Evolutionary conservation across 352 stramenopile genomes (phyloP).

Genomic region (Globisporangium megalacanthum): DNA sequence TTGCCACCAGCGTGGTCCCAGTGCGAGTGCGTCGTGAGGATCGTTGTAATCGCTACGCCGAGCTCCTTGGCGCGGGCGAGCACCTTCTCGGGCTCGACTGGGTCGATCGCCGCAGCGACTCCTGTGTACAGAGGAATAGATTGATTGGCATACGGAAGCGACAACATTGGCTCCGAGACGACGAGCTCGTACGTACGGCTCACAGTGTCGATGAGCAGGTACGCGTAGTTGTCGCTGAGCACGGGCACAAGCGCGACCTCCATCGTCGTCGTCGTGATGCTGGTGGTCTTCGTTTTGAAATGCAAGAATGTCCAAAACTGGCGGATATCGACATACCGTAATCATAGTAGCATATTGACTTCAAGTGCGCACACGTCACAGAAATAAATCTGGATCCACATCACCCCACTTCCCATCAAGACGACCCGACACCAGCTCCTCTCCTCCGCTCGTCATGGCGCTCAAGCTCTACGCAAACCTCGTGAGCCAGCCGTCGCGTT

Average conservation of each 20-base stretch:
- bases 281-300: background rate
- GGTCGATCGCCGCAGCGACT: slow-evolving; percentile 80
- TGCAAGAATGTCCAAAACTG: too few relatives aligned
- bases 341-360: background rate
- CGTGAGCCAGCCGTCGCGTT: slow-evolving; percentile 59
- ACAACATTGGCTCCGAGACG: background rate
- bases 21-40: slow-evolving; percentile 91
- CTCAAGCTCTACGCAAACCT: slow-evolving; percentile 49
- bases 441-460: slow-evolving; percentile 15
- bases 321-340: background rate
- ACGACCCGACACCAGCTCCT: too few relatives aligned
- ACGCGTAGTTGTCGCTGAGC: slow-evolving; percentile 91
- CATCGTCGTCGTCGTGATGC: slow-evolving; percentile 26
- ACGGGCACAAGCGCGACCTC: slow-evolving; percentile 78
- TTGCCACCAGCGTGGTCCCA: slow-evolving; percentile 90
- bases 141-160: background rate
- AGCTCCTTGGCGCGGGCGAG: slow-evolving; percentile 43
- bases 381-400: background rate
- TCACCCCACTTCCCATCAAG: background rate
- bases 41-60: slow-evolving; percentile 52
- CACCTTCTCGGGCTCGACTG: slow-evolving; percentile 82
- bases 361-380: background rate
- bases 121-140: slow-evolving; percentile 18
- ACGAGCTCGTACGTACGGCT: slow-evolving; percentile 20
- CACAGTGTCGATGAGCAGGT: slow-evolving; percentile 71